Base-by-base conservation (phyloP, 441 rosid genomes). In the Pelargonium australe region DNA sequence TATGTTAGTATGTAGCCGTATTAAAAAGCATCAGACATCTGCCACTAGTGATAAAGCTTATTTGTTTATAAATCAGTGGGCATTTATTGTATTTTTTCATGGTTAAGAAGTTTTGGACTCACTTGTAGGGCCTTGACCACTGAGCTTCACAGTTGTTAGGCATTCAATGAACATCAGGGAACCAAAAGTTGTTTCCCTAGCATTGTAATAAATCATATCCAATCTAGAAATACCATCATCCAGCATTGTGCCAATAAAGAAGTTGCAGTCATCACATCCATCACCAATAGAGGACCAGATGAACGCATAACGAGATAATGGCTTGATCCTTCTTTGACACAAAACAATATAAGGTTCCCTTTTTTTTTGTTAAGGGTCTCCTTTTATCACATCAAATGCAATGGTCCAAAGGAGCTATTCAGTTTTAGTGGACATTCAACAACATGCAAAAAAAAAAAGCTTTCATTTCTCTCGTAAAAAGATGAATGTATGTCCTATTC, bases 341-440 rank as follows among this genome's bases (percentile, higher is more conserved):
- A 49, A 49, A 11, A 45, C 57, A n/a, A 51, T 51, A n/a, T 51
- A 51, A 12, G 58, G 58, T 51, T 12, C n/a, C 16, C 58, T 51
- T 51, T 51, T 51, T 20, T 20, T 20, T 20, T 20, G n/a, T 5
- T 2, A 51, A 51, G 17, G 58, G 58, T 51, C 16, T 12, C 58
- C 58, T 51, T 68, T 55, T 17, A n/a, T 34, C 58, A 43, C 14
- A 14, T 53, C 20, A 5, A 68, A 55, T 55, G 44, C 70, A 8
- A 23, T 9, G 16, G 20, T 5, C 45, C 40, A 1, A 0, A 6
- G 63, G 19, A 43, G 70, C 63, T 11, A 53, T 53, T 68, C 14
- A 41, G 16, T 7, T 64, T 37, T 40, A 6, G 14, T 2, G 0
- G 17, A 51, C 31, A n/a, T 25, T 51, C 70, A 7, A 53, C 53